Base-by-base conservation (phyloP, 331 rosid species). In the Pyrus hybrid region DNA sequence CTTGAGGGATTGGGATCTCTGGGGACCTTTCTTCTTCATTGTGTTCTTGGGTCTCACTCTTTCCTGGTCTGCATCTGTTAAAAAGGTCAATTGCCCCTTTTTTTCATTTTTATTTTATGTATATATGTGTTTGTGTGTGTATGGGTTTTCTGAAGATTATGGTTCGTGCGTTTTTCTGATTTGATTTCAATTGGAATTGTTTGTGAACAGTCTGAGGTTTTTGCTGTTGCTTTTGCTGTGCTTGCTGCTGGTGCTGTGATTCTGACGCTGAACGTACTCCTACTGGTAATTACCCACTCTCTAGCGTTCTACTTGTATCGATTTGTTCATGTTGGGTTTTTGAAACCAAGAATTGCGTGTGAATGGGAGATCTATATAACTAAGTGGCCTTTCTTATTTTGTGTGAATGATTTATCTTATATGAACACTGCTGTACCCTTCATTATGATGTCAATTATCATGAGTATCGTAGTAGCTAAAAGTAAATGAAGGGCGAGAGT, bases 21-120 rank as follows among this genome's bases (percentile, higher is more conserved):
- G 99, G 99, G 99, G 99, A 0, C 97, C 99, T 0, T 95, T 95
- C 89, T 95, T 95, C 88, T 95, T 95, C 85, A 95, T 95, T 65
- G 97, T 95, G 28, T 92, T 92, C 70, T 82, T 95, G 17, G 99
- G 97, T 47, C 99, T 95, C 25, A 76, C 84, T 61, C 91, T 95
- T 54, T 95, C 99, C 2, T 95, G 97, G 99, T 95, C 99, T 68
- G 99, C 99, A 0, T 92, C 97, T 65, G 96, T 94, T 71, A 92
- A 94, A 80, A 92, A 94, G 99, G 99, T 93, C 8, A 17, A 22
- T 21, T 70, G 11, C 13, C 5, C 32, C 25, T 63, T 47, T 47
- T 47, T 47, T 47, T 47, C 18, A 13, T 47, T 47, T 10, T 47
- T 47, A 14, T 47, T 47, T 1, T 37, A 37, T 37, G 45, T 37